Evolutionary conservation across 345 rosid genomes (phyloP).

Genomic region (Balakata baccata): DNA sequence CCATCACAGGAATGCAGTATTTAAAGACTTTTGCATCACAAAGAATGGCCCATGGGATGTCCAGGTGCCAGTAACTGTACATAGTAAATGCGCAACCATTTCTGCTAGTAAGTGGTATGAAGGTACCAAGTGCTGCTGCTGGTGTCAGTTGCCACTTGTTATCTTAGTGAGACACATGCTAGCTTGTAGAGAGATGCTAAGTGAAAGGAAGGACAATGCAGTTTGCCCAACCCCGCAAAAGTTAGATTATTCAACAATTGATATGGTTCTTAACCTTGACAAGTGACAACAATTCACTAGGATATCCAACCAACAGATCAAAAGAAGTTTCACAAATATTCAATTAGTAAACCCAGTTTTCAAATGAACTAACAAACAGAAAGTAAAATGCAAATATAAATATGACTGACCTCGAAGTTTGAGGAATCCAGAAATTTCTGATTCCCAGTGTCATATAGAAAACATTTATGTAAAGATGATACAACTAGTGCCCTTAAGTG

Average conservation of each 20-base stretch:
- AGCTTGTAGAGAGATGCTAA: neutral
- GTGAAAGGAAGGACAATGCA: neutral
- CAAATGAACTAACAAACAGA: neutral
- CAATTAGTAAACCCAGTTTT: neutral
- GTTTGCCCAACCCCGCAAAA: neutral
- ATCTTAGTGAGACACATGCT: neutral
- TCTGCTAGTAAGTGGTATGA: neutral
- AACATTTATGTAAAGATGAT: conserved; percentile 78
- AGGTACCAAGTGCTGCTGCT: neutral
- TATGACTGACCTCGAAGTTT: conserved; percentile 59
- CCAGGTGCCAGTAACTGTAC: neutral
- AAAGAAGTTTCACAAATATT: neutral
- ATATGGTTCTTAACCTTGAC: neutral
- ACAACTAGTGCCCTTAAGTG: conserved; percentile 72
- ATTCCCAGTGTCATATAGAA: conserved; percentile 69
- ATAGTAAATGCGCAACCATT: neutral
- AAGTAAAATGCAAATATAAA: neutral
- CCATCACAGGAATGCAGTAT: neutral
- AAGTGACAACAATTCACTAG: neutral
- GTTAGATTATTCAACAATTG: neutral
- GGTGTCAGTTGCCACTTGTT: neutral
- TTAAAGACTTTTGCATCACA: neutral
- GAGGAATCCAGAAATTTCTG: conserved; percentile 76
- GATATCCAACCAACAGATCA: neutral
- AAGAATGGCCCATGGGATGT: neutral